Evolutionary conservation across 805 yeast species (phyloP), one percentile per base, ranked within the genome.

Genomic region (Lipomyces yamadae): DNA sequence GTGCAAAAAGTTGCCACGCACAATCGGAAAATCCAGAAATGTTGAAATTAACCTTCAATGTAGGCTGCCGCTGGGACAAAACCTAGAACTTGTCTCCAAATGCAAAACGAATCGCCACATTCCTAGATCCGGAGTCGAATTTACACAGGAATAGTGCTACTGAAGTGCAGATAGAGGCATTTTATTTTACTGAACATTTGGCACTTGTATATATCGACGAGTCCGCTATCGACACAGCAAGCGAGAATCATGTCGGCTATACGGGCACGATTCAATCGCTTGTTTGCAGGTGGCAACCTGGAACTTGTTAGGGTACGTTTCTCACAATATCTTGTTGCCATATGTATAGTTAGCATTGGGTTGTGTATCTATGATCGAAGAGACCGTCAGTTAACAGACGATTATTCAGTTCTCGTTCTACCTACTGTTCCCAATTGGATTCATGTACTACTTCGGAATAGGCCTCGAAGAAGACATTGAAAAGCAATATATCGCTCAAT

Each of bases 401-500:
- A 45, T 29, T 50, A 34, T 55, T 11, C 30, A 67, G 70, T 67
- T 67, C 56, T 66, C 66, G 3, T 18, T 62, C 29, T 67, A 67
- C 50, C 58, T 67, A 30, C 48, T 58, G 2, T 68, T 68, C 59
- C 71, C 71, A 30, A 66, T 68, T 55, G 71, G 65, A 15, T 60
- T 66, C 45, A 68, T 68, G 71, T 60, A 60, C 58, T 68, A 68
- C 55, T 65, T 59, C 33, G 60, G 68, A 5, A 54, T 68, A 15
- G 71, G 66, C 29, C 64, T 64, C 18, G 71, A 68, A 33, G 70
- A 61, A 18, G 70, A 66, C 52, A 59, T 66, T 33, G 68, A 68
- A 34, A 10, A 35, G 24, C 60, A 61, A 7, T 67, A 60, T 54
- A 58, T 50, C 50, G 56, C 55, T n/a, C 64, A 63, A 13, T 32